These are phyloP conservation scores for Phytophthora cactorum DNA, from an alignment of 352 stramenopile species.

Conservation along the genomic window DNA sequence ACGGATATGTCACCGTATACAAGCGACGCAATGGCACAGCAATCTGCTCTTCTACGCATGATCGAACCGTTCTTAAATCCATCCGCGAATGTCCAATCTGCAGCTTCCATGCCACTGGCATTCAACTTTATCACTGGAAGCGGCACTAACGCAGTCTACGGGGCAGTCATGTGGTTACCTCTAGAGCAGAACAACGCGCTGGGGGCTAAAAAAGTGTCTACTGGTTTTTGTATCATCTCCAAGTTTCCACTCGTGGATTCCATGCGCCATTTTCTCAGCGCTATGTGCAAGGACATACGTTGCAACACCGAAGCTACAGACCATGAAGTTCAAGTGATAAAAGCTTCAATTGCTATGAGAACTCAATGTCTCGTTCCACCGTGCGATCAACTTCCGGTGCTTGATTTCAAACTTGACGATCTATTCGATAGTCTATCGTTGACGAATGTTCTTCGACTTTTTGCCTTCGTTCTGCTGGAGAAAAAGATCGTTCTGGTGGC, in stretches of 20 bases:
- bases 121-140: conserved; percentile 68
- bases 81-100: conserved; percentile 21
- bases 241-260: conserved; percentile 59
- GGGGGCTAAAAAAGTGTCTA: not conserved
- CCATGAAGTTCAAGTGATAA: not conserved
- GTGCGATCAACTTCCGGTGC: conserved; percentile 2
- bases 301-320: not conserved
- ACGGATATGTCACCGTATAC: conserved; percentile 15
- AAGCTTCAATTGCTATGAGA: conserved; percentile 14
- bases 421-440: conserved; percentile 68
- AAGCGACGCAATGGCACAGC: not conserved
- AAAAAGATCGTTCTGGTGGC: conserved; percentile 80
- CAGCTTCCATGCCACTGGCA: conserved; percentile 28
- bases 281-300: conserved; percentile 24
- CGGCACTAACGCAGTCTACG: conserved; percentile 44
- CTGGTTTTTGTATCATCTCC: conserved; percentile 61
- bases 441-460: conserved; percentile 62
- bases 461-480: conserved; percentile 68
- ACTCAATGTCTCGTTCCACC: conserved; percentile 3
- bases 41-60: conserved; percentile 28
- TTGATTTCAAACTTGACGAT: conserved; percentile 55
- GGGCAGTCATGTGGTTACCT: conserved; percentile 45
- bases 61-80: conserved; percentile 58
- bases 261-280: conserved; percentile 47
- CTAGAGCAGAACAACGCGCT: conserved; percentile 6